These are phyloP conservation scores for Kalmusia sp. DNA, from an alignment of 2,329 filamentous ascomycete genomes.

Conservation along the genomic window DNA sequence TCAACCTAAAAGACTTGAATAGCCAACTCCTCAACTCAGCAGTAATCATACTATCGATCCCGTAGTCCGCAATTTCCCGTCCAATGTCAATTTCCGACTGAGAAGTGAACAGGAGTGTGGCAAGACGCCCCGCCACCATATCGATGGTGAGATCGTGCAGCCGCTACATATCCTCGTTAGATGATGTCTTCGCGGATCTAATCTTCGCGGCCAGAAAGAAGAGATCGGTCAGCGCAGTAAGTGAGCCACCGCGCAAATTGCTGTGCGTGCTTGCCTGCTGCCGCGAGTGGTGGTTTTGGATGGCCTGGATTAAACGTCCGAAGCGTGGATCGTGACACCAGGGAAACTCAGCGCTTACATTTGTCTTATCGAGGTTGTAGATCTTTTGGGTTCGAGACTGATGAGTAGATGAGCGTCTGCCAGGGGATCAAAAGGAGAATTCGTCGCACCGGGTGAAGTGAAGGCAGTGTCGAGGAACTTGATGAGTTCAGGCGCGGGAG, in stretches of 20 bases:
- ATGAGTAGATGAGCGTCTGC: conserved; percentile 30
- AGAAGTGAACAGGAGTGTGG: conserved; percentile 8
- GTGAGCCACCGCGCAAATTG: too few relatives aligned
- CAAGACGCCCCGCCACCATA: not conserved
- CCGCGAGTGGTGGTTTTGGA: conserved; percentile 9
- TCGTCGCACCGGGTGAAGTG: conserved; percentile 12
- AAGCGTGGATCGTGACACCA: not conserved
- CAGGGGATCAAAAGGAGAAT: conserved; percentile 26
- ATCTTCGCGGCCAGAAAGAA: too few relatives aligned
- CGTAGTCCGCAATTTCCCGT: conserved; percentile 7
- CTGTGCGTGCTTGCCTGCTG: not conserved
- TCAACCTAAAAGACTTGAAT: too few relatives aligned
- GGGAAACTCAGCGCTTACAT: not conserved
- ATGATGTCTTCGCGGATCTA: too few relatives aligned
- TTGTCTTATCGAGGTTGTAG: conserved; percentile 18
- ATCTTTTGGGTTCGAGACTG: conserved; percentile 29
- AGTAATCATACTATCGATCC: conserved; percentile 17
- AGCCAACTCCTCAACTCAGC: conserved; percentile 19
- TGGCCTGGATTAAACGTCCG: not conserved
- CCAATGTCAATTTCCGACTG: not conserved
- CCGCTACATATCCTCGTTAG: too few relatives aligned
- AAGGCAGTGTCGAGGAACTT: conserved; percentile 21
- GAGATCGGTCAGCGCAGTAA: too few relatives aligned
- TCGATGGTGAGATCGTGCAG: too few relatives aligned
- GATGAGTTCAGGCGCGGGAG: conserved; percentile 11